A percentile compares a stretch with the other conserved stretches of the same genome.
Conservation (phyloP, 257 asterid species). For the Parsonsia alboflavescens region DNA sequence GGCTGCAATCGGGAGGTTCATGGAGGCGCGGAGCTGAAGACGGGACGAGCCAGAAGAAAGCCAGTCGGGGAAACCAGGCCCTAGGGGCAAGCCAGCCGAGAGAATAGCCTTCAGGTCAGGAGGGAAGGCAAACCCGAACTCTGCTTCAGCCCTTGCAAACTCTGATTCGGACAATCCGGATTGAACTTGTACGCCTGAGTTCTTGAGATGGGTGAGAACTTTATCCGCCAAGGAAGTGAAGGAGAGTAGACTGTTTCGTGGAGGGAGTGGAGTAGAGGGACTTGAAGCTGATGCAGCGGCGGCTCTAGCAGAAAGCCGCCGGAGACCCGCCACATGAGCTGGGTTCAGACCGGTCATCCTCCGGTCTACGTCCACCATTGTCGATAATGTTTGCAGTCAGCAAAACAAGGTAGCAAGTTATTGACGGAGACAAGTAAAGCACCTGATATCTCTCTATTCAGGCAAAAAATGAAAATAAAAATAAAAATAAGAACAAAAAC, state of each 20-base stretch:
- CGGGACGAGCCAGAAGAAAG: conserved; percentile 68
- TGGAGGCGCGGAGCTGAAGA: conserved; percentile 73
- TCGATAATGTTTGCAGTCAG: not conserved
- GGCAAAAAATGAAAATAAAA: too few species aligned
- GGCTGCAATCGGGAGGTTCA: conserved; percentile 78
- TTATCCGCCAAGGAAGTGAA: conserved; percentile 70
- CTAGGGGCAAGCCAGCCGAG: conserved; percentile 73
- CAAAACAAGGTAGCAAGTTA: not conserved
- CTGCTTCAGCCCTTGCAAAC: conserved; percentile 87
- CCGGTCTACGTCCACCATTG: conserved; percentile 98
- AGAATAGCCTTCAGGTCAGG: conserved; percentile 86
- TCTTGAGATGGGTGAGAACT: conserved; percentile 57
- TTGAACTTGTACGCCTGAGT: conserved; percentile 56
- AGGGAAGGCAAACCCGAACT: conserved; percentile 79
- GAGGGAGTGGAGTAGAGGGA: conserved; percentile 72
- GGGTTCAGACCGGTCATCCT: conserved; percentile 88
- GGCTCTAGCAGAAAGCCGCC: conserved; percentile 94
- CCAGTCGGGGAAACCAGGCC: conserved; percentile 95
- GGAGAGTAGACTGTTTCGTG: conserved; percentile 79
- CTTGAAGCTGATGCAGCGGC: conserved; percentile 63
- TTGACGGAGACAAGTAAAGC: too few species aligned
- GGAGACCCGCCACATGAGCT: conserved; percentile 85
- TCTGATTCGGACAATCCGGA: conserved; percentile 70
- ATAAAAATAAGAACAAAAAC: not conserved
- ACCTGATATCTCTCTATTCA: not conserved